Conservation (phyloP, 352 stramenopile genomes). For the Phytophthora pinifolia region DNA sequence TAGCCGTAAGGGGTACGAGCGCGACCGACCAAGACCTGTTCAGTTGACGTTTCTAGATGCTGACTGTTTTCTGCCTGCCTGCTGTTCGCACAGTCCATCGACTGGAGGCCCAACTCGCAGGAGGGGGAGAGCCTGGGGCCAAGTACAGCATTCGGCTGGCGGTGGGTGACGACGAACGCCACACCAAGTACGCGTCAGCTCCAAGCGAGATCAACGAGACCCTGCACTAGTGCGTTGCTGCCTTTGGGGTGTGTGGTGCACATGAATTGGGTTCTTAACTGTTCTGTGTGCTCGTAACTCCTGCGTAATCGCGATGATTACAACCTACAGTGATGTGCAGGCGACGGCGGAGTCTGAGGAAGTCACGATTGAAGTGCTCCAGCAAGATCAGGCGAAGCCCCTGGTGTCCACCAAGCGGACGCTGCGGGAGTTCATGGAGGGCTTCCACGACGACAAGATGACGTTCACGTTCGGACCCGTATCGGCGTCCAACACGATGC, state of each 20-base stretch:
- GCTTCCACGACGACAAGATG: conserved; percentile 27
- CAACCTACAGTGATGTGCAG: conserved; percentile 28
- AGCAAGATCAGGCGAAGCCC: conserved; percentile 41
- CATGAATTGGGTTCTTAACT: conserved; percentile 6
- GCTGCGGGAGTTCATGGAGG: conserved; percentile 35
- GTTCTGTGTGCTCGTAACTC: conserved; percentile 12
- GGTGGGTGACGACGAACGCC: conserved; percentile 26
- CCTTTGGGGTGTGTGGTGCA: neutral
- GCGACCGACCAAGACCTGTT: neutral
- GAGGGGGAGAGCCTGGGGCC: neutral
- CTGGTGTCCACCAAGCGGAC: conserved; percentile 32
- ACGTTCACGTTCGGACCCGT: conserved; percentile 37
- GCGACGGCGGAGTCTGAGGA: conserved; percentile 25
- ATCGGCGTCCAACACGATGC: conserved; percentile 19
- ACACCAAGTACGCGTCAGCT: conserved; percentile 25
- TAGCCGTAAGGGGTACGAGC: conserved; percentile 39
- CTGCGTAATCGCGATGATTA: conserved; percentile 12
- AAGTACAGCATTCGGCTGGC: conserved; percentile 29
- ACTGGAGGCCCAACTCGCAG: conserved; percentile 18
- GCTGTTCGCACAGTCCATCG: conserved; percentile 26
- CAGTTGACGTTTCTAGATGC: no score
- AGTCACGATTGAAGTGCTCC: conserved; percentile 44
- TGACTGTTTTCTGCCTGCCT: no score
- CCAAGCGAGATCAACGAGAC: conserved; percentile 36
- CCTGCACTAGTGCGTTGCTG: conserved; percentile 38